phyloP scores from a whole-genome alignment of 2,329 filamentous ascomycete species.

The Pseudogymnoascus sp. region DNA sequence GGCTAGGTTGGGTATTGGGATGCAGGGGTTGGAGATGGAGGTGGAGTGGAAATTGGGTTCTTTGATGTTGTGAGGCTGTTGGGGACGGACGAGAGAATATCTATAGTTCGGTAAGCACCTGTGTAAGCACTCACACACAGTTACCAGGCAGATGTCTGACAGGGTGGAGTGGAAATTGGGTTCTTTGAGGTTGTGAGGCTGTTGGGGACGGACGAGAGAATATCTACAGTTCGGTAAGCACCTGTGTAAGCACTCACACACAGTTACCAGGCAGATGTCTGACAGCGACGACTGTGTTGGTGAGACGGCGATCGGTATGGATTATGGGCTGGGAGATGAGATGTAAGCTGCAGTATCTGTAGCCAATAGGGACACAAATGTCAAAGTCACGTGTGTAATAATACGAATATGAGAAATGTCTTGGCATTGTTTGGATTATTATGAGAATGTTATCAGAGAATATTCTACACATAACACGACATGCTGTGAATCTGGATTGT shows the following conservation, averaged over 20 bases:
- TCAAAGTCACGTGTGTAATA: background rate
- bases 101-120: background rate
- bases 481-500: background rate
- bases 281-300: background rate
- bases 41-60: no score
- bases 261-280: background rate
- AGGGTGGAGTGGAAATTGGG: no score
- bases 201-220: background rate
- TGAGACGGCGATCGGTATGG: background rate
- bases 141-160: background rate
- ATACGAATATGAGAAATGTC: constrained; percentile 2
- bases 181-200: background rate
- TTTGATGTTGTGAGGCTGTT: background rate
- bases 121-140: background rate
- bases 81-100: background rate
- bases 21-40: background rate
- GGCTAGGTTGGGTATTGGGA: background rate
- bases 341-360: background rate
- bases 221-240: background rate
- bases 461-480: background rate
- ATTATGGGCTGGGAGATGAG: background rate
- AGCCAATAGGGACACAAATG: background rate
- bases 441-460: background rate
- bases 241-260: background rate
- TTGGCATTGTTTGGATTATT: background rate